Conservation (phyloP, 73 alveolate genomes). For the Paramecium sonneborni region DNA sequence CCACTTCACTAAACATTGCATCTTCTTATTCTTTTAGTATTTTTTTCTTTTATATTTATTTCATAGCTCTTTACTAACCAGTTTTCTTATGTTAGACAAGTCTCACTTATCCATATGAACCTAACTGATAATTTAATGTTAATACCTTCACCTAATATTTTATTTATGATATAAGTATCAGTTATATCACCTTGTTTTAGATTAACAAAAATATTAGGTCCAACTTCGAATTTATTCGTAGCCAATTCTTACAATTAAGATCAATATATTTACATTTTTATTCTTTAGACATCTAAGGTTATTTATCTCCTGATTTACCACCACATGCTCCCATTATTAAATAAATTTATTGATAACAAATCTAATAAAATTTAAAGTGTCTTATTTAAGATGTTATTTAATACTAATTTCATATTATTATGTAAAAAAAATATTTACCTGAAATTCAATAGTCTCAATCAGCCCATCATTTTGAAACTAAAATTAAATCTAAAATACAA, state of each 20-base stretch:
- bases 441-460: slow-evolving; percentile 29
- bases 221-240: not conserved
- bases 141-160: slow-evolving; percentile 49
- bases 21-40: slow-evolving; percentile 28
- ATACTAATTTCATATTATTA: not conserved
- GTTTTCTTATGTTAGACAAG: slow-evolving; percentile 10
- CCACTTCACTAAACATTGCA: slow-evolving; percentile 53
- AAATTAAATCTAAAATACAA: not conserved
- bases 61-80: slow-evolving; percentile 8
- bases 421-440: slow-evolving; percentile 38
- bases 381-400: not conserved
- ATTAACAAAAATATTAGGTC: slow-evolving; percentile 40
- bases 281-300: not conserved
- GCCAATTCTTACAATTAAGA: not conserved
- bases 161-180: not conserved
- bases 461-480: not conserved
- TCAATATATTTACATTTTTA: not conserved
- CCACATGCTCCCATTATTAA: slow-evolving; percentile 55
- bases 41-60: slow-evolving; percentile 9
- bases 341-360: slow-evolving; percentile 17
- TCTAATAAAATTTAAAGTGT: not conserved
- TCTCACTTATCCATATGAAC: slow-evolving; percentile 54
- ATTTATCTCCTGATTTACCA: not conserved
- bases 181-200: slow-evolving; percentile 2
- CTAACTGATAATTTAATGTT: not conserved